phyloP scores from a whole-genome alignment of 306 rosid species.

The Trichosanthes cucumerina region DNA sequence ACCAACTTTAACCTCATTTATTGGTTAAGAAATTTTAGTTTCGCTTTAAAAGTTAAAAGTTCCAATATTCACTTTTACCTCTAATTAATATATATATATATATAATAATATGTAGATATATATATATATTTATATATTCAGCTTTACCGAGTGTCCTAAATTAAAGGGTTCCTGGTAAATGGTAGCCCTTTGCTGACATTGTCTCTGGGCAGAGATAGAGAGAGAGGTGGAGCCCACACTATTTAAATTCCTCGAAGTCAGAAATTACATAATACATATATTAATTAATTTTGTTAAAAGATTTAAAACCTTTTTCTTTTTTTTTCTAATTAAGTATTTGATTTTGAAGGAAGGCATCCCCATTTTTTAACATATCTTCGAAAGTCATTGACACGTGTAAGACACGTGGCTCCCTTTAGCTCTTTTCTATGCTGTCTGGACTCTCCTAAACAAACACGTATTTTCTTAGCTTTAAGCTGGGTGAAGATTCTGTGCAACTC shows the following conservation, averaged over 20 bases:
- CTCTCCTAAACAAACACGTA: conserved; percentile 1
- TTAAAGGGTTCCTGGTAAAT: neutral
- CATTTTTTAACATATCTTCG: neutral
- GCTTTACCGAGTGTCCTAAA: neutral
- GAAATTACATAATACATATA: neutral
- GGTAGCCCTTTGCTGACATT: neutral
- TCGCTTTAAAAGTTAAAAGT: too few species aligned
- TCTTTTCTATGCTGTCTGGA: neutral
- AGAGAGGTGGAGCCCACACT: neutral
- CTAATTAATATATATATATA: too few species aligned
- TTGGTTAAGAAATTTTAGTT: too few species aligned
- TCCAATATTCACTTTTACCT: too few species aligned
- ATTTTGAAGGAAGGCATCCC: neutral
- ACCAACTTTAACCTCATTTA: too few species aligned
- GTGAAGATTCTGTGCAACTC: neutral
- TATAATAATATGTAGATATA: neutral
- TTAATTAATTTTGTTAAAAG: neutral
- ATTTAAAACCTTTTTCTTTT: neutral
- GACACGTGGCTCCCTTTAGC: neutral
- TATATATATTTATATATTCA: neutral
- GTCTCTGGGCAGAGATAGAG: neutral
- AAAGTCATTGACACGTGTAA: neutral
- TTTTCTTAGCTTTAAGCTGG: neutral
- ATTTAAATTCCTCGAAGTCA: neutral
- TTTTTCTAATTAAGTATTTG: neutral